Evolutionary conservation across 2,329 filamentous ascomycete genomes (phyloP).

Genomic region (Botrytis pseudocinerea): DNA sequence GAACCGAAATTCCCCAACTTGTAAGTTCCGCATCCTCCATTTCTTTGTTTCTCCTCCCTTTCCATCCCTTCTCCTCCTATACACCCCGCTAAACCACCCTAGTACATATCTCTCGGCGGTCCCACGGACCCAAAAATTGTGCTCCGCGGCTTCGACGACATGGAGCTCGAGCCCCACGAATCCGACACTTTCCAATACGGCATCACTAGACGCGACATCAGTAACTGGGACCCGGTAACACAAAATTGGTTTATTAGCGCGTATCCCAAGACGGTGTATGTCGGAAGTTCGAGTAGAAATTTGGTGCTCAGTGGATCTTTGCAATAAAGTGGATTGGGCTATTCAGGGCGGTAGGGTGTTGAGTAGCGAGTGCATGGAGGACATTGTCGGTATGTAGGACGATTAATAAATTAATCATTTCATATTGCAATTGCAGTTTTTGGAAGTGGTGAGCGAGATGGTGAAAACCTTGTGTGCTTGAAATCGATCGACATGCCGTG

Average conservation of each 20-base stretch:
- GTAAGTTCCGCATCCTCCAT: slow-evolving; percentile 27
- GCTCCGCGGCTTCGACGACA: slow-evolving; percentile 79
- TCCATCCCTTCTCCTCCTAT: slow-evolving; percentile 35
- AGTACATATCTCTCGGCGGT: slow-evolving; percentile 77
- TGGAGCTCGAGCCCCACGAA: slow-evolving; percentile 68
- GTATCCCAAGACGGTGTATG: slow-evolving; percentile 39
- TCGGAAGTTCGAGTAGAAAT: slow-evolving; percentile 37
- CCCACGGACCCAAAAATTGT: slow-evolving; percentile 65
- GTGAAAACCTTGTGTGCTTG: neutral
- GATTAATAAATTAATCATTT: too few relatives aligned
- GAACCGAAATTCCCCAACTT: slow-evolving; percentile 60
- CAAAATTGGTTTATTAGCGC: slow-evolving; percentile 75
- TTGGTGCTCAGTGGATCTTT: slow-evolving; percentile 30
- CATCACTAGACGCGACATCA: slow-evolving; percentile 78
- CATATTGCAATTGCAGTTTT: rapidly evolving
- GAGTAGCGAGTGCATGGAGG: neutral
- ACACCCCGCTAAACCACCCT: neutral
- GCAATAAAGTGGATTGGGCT: slow-evolving; percentile 45
- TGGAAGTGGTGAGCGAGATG: too few relatives aligned
- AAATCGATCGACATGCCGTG: neutral
- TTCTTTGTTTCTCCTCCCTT: neutral
- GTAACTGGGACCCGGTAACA: slow-evolving; percentile 74
- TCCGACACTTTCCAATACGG: slow-evolving; percentile 65
- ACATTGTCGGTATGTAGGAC: too few relatives aligned
- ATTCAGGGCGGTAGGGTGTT: neutral